A percentile compares a stretch with the other conserved stretches of the same genome.
Evolutionary conservation across 352 stramenopile genomes (phyloP).

Genomic region (Aphanomyces stellatus): DNA sequence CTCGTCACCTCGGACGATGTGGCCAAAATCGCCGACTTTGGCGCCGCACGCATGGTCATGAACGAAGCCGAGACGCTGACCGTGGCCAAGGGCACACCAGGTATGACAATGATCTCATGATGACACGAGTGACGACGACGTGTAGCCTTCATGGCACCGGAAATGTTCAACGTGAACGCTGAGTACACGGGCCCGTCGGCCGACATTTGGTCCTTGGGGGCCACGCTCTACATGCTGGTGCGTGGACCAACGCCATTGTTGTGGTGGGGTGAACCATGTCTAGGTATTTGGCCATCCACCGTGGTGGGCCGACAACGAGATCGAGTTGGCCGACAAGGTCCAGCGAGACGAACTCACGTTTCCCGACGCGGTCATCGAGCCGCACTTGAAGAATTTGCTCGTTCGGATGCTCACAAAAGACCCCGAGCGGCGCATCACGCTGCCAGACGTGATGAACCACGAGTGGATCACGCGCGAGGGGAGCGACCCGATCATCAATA

Average conservation of each 20-base stretch:
- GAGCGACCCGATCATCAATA: conserved; percentile 63
- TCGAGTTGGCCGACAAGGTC: conserved; percentile 73
- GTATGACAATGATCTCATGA: not conserved
- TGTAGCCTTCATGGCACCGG: conserved; percentile 83
- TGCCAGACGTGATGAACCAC: conserved; percentile 82
- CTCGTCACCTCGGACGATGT: conserved; percentile 71
- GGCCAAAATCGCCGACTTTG: conserved; percentile 88
- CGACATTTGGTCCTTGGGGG: conserved; percentile 85
- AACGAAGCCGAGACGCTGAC: conserved; percentile 82
- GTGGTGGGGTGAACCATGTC: not conserved
- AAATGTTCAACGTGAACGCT: conserved; percentile 88
- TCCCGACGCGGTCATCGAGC: conserved; percentile 63
- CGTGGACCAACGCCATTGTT: not conserved
- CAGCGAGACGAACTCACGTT: conserved; percentile 85
- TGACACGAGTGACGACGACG: not conserved
- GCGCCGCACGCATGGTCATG: conserved; percentile 85
- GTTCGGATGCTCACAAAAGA: conserved; percentile 89
- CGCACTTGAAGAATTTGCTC: conserved; percentile 86
- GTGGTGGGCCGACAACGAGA: conserved; percentile 87
- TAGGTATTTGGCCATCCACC: conserved; percentile 74
- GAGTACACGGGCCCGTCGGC: conserved; percentile 77
- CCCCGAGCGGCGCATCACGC: conserved; percentile 59
- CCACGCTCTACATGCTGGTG: conserved; percentile 90
- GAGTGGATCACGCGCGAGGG: conserved; percentile 92
- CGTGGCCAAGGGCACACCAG: conserved; percentile 67